A percentile compares a stretch with the other conserved stretches of the same genome.
These are phyloP conservation scores for Paraphaeosphaeria sporulosa DNA, from an alignment of 2,329 filamentous ascomycete species.

Conservation along the genomic window DNA sequence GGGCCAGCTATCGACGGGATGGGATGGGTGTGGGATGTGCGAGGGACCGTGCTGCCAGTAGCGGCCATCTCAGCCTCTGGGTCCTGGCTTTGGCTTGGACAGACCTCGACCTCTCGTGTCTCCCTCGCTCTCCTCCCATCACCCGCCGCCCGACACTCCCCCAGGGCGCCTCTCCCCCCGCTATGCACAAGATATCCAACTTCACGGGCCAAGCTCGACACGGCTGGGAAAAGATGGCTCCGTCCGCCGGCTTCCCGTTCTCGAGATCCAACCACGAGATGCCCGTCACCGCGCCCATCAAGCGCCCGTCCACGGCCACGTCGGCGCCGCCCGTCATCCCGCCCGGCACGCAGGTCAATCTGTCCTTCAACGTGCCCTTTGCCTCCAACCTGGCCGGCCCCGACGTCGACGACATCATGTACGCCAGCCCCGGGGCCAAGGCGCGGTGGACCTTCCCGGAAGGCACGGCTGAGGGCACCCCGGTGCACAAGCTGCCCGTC, in stretches of 20 bases:
- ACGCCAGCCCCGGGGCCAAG: slow-evolving; percentile 86
- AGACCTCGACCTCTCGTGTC: slow-evolving; percentile 25
- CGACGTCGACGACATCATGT: slow-evolving; percentile 92
- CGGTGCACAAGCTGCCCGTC: slow-evolving; percentile 88
- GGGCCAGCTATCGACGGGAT: slow-evolving; percentile 2
- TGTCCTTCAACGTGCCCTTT: slow-evolving; percentile 98
- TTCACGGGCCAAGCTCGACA: slow-evolving; percentile 71
- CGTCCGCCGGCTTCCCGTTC: slow-evolving; percentile 68
- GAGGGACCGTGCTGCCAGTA: slow-evolving; percentile 1
- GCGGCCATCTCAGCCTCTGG: slow-evolving; percentile 6
- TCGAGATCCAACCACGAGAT: slow-evolving; percentile 66
- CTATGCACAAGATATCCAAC: slow-evolving; percentile 74
- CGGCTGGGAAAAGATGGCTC: slow-evolving; percentile 73
- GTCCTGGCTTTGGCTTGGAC: neutral
- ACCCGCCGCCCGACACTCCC: slow-evolving; percentile 33
- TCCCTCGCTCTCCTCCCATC: slow-evolving; percentile 29
- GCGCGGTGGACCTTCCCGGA: slow-evolving; percentile 93
- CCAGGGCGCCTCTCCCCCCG: slow-evolving; percentile 40
- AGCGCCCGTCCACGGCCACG: slow-evolving; percentile 61
- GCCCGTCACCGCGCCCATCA: slow-evolving; percentile 59
- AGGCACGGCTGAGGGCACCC: slow-evolving; percentile 82
- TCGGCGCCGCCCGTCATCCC: slow-evolving; percentile 68
- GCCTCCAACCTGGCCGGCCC: slow-evolving; percentile 90
- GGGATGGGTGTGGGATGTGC: too few relatives aligned
- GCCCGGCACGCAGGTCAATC: slow-evolving; percentile 81